Evolutionary conservation across 73 alveolate species (phyloP).

Genomic region (Paramecium pentaurelia): DNA sequence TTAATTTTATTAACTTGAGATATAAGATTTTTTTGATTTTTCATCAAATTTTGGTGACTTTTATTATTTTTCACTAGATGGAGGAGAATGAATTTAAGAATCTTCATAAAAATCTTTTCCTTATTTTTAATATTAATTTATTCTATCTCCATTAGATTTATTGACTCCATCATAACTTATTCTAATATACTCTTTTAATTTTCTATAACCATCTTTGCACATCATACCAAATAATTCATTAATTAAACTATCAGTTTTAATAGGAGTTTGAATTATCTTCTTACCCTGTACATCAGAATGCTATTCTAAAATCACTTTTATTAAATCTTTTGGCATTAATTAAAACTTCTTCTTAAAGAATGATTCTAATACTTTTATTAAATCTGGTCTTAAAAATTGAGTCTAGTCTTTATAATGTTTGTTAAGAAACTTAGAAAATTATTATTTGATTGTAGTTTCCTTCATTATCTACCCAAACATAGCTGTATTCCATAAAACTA

Average conservation of each 20-base stretch:
- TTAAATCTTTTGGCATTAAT: conserved; percentile 11
- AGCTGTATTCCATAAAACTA: conserved; percentile 28
- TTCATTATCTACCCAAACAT: not conserved
- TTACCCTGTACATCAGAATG: not conserved
- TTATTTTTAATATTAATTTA: not conserved
- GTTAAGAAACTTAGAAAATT: not conserved
- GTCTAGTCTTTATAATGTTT: not conserved
- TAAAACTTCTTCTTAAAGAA: not conserved
- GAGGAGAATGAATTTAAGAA: not conserved
- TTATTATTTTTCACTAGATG: not conserved
- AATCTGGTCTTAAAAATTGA: not conserved
- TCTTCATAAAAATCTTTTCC: not conserved
- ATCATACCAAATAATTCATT: not conserved
- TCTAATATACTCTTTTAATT: not conserved
- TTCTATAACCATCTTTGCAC: not conserved
- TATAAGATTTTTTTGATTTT: not conserved
- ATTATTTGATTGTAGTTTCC: not conserved
- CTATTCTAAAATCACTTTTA: not conserved
- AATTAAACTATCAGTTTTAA: not conserved
- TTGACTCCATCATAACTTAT: not conserved
- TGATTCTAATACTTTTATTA: not conserved
- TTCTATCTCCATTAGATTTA: not conserved
- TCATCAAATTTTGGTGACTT: not conserved
- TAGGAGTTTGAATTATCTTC: not conserved
- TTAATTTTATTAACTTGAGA: not conserved